phyloP scores from a whole-genome alignment of 176 grass and related monocot species.

The Avena sativa region DNA sequence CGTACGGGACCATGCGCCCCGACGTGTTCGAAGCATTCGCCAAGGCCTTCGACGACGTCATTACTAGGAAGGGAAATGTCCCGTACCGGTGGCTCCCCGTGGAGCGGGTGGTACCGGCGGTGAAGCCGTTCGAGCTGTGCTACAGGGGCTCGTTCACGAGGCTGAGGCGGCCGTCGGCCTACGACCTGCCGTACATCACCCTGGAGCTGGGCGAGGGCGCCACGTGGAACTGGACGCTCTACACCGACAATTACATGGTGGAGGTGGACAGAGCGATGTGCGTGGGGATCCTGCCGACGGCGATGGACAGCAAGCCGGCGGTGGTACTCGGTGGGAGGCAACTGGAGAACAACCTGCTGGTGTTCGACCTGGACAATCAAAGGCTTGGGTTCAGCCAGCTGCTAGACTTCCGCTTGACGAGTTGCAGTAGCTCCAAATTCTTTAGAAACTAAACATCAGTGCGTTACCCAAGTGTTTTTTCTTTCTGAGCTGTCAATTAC shows the following conservation, averaged over 20 bases:
- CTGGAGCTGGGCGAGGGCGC: slow-evolving; percentile 48
- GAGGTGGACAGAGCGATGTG: neutral
- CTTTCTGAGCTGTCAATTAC: too few species aligned
- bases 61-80: neutral
- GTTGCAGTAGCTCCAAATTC: slow-evolving; percentile 46
- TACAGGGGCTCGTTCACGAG: slow-evolving; percentile 34
- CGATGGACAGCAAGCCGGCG: slow-evolving; percentile 25
- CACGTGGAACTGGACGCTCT: slow-evolving; percentile 48
- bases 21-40: slow-evolving; percentile 52
- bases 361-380: slow-evolving; percentile 54
- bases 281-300: slow-evolving; percentile 57
- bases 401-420: slow-evolving; percentile 35
- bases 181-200: slow-evolving; percentile 44
- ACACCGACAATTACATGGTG: slow-evolving; percentile 53
- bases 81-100: neutral
- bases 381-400: slow-evolving; percentile 44
- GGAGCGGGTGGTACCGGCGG: slow-evolving; percentile 5
- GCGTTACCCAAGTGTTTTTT: neutral
- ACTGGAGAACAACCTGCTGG: slow-evolving; percentile 60
- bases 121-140: slow-evolving; percentile 64
- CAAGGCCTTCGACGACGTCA: slow-evolving; percentile 39
- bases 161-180: slow-evolving; percentile 38
- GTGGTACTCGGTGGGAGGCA: slow-evolving; percentile 55
- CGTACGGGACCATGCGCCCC: slow-evolving; percentile 49
- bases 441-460: neutral